Conservation (phyloP, 805 yeast genomes). For the Candida glaebosa region DNA sequence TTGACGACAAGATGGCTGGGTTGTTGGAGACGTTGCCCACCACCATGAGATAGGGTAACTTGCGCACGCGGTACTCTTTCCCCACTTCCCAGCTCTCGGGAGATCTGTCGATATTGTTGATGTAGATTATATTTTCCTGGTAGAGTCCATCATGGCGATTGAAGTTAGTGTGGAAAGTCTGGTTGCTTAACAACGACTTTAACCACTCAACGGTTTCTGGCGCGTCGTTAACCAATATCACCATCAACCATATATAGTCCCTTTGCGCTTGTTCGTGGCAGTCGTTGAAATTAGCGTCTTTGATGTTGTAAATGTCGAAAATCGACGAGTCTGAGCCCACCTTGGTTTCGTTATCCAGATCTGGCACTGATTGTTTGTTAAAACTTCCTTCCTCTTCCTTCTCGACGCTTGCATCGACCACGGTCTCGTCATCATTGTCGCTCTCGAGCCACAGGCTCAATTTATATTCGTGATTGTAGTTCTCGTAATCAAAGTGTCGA, state of each 20-base stretch:
- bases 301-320: constrained; percentile 10
- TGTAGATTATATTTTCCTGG: constrained; percentile 26
- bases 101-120: constrained; percentile 27
- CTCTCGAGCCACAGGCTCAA: constrained; percentile 7
- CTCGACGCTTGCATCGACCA: neutral
- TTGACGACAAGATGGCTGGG: constrained; percentile 34
- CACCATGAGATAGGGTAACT: constrained; percentile 36
- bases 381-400: neutral
- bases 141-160: constrained; percentile 25
- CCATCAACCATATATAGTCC: constrained; percentile 30
- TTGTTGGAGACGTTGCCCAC: constrained; percentile 34
- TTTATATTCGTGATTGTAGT: constrained; percentile 18
- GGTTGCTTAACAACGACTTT: constrained; percentile 11
- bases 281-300: constrained; percentile 24
- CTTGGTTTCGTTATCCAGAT: neutral
- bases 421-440: constrained; percentile 1
- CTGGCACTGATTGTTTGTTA: neutral
- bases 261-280: constrained; percentile 25
- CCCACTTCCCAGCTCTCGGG: constrained; percentile 40
- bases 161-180: constrained; percentile 18
- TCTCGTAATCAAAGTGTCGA: constrained; percentile 23
- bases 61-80: constrained; percentile 22
- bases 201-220: constrained; percentile 17
- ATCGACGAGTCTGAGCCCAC: neutral
- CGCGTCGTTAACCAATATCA: constrained; percentile 27